Evolutionary conservation across 164 flowering plant genomes (phyloP), one percentile per base, ranked within the genome.

Genomic region (Tinospora cordifolia): DNA sequence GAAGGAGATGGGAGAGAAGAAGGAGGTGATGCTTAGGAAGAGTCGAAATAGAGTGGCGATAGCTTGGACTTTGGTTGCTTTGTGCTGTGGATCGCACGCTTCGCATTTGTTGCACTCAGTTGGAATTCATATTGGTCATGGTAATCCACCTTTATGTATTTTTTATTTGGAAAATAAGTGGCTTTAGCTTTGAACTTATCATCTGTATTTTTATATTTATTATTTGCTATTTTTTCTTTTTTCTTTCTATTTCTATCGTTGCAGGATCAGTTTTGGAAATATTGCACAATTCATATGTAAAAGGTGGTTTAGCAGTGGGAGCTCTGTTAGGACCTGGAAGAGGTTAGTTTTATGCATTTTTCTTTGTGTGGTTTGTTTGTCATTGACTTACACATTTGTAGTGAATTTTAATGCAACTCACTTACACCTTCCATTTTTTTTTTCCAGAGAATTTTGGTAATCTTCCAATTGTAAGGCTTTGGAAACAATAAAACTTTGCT

Each of bases 61-160:
- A 68, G 98, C 98, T 36, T 93, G 98, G 98, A 84, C 96, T 70
- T 77, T 93, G 82, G 98, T 93, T 71, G 96, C 97, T 8, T 65
- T 93, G 74, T 93, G 98, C 69, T 91, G 97, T 66, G 97, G 97
- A 17, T 81, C 93, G 7, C 98, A 93, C 57, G 87, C 87, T 67
- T 83, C 96, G 25, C 98, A 93, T 79, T 77, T 90, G 21, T 71
- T 91, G 80, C 98, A 93, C 77, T 85, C 97, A 15, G 71, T 93
- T 47, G 98, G 96, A 26, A 84, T 93, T 83, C 97, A 91, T 79
- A 67, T 91, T 21, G 87, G 78, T 72, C 97, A 93, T 76, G 97
- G 98, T 91, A 83, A 51, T 41, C 21, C 11, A 8, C 5, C n/a
- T 17, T 30, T 30, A 30, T 30, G 36, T 30, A 30, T 30, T 30